Base-by-base conservation (phyloP, 106 monocot species). In the Dioscorea alata region DNA sequence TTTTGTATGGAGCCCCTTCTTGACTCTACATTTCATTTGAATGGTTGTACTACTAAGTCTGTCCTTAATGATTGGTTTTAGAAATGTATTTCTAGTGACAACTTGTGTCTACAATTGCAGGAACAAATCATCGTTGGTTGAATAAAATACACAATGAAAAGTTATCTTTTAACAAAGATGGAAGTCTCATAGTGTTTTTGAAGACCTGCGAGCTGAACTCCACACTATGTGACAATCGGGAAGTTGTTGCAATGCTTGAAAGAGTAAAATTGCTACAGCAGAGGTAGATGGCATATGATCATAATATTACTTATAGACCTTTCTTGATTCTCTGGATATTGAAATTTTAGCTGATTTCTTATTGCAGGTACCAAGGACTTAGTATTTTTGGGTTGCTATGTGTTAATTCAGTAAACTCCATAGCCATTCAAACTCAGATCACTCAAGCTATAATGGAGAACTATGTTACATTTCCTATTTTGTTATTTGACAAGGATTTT, bases 391-490 rank as follows among this genome's bases (percentile, higher is more conserved):
- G 81, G 54, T 24, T 85, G 42, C 74, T 74, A 20, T 64, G 31
- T 75, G 77, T 71, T 65, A 28, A 42, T 66, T 75, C 63, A 33
- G 33, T 66, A 49, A 69, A 75, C 20, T 75, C 72, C 22, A 16
- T 61, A n/a, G 63, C 51, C 25, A 54, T 58, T 64, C 65, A 72
- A 48, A 60, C 50, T 20, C 50, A 63, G 59, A 61, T 81, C 31
- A 59, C 56, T 33, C 70, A 62, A 71, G 73, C 78, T 13, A 50
- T 81, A 48, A 72, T 78, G 75, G 72, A 81, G 54, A 78, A 81
- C 42, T 85, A 72, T 63, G 61, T 85, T 25, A 78, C 64, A 34
- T 85, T 70, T 78, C 85, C 85, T 69, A 59, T 85, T 59, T 78
- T 85, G 65, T 60, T 78, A 65, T 71, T 62, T 20, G 74, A 85